A percentile compares a stretch with the other conserved stretches of the same genome.
Evolutionary conservation across 169 alveolate genomes (phyloP).

Genomic region (Ichthyophthirius multifiliis): DNA sequence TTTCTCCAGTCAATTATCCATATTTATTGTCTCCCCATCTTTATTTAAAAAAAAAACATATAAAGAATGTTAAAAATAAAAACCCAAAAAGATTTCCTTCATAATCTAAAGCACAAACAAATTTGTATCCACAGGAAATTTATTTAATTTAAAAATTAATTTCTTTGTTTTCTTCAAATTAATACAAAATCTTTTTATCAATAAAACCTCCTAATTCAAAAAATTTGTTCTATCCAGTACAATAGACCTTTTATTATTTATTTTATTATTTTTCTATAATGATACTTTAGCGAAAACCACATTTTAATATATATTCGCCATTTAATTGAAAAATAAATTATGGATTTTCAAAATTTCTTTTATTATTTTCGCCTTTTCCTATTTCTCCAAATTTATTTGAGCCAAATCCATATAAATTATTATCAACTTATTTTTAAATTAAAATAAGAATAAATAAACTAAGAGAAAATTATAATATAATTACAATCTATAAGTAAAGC

Average conservation of each 20-base stretch:
- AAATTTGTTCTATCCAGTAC: background rate
- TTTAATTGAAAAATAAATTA: background rate
- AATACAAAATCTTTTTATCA: background rate
- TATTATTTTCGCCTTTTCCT: background rate
- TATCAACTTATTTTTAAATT: background rate
- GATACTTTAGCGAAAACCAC: background rate
- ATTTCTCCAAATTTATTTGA: slow-evolving; percentile 7
- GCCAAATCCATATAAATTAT: background rate
- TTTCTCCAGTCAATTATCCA: slow-evolving; percentile 3
- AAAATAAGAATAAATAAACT: background rate
- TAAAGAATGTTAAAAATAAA: background rate
- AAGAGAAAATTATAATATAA: background rate
- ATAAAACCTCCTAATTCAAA: background rate
- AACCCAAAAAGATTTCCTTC: background rate
- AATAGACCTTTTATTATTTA: background rate
- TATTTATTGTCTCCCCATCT: slow-evolving; percentile 10
- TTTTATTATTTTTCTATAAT: background rate
- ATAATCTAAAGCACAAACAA: background rate
- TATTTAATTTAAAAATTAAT: background rate
- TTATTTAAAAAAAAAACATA: background rate
- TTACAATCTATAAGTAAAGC: slow-evolving; percentile 4
- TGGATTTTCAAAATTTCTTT: background rate
- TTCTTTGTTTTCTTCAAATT: background rate
- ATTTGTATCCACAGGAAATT: background rate
- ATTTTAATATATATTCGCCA: background rate